Conservation (phyloP, 108 stramenopile species). For the Cyclostephanos tholiformis region DNA sequence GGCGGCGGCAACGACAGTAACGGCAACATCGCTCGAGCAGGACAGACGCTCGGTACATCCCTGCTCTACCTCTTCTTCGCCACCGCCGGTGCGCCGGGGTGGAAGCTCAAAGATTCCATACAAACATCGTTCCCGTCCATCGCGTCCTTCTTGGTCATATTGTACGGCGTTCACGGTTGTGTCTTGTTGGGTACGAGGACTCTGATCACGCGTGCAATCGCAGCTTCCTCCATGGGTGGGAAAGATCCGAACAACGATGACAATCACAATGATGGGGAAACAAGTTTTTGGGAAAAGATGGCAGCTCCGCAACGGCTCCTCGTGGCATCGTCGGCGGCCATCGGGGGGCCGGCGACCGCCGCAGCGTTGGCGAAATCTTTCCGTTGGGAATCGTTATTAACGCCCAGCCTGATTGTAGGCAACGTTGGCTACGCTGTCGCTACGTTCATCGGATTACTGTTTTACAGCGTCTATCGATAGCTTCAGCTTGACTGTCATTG, state of each 20-base stretch:
- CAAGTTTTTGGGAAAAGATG: slow-evolving; percentile 25
- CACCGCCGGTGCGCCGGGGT: slow-evolving; percentile 82
- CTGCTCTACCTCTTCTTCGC: slow-evolving; percentile 82
- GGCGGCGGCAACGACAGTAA: background rate
- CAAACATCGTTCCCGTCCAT: slow-evolving; percentile 61
- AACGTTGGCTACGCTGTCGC: slow-evolving; percentile 84
- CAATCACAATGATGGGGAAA: background rate
- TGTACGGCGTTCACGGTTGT: slow-evolving; percentile 70
- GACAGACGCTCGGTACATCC: slow-evolving; percentile 62
- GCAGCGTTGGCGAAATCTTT: slow-evolving; percentile 77
- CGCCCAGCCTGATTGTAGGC: slow-evolving; percentile 75
- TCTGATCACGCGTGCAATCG: slow-evolving; percentile 17
- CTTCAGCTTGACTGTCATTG: background rate
- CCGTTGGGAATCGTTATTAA: slow-evolving; percentile 64
- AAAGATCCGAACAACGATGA: background rate
- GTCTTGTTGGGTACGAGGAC: slow-evolving; percentile 47
- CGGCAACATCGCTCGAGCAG: slow-evolving; percentile 38
- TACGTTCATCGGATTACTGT: slow-evolving; percentile 54
- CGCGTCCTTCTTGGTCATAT: slow-evolving; percentile 54
- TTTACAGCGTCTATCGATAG: slow-evolving; percentile 41
- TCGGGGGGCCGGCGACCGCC: slow-evolving; percentile 84
- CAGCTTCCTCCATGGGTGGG: background rate
- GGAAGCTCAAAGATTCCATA: slow-evolving; percentile 71
- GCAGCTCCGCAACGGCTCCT: slow-evolving; percentile 68
- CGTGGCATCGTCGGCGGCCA: slow-evolving; percentile 78